A percentile compares a stretch with the other conserved stretches of the same genome.
Conservation (phyloP, 2,329 filamentous ascomycete species). For the Myriosclerotinia duriaeana region DNA sequence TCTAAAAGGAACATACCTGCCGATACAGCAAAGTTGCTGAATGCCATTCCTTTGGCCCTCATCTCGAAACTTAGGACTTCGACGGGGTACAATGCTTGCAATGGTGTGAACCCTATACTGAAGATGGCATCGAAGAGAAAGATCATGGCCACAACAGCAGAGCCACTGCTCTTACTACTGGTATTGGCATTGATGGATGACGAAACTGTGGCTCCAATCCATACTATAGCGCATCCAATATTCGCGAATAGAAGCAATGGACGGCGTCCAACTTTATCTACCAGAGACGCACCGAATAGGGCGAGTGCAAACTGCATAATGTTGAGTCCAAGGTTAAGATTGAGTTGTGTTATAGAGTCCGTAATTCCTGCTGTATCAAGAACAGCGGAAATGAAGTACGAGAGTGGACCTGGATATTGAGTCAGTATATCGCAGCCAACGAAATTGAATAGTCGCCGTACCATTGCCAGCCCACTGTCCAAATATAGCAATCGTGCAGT, state of each 20-base stretch:
- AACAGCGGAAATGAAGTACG: slow-evolving; percentile 55
- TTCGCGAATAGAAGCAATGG: slow-evolving; percentile 53
- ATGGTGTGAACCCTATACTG: slow-evolving; percentile 47
- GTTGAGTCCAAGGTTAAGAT: slow-evolving; percentile 54
- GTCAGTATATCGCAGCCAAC: slow-evolving; percentile 18
- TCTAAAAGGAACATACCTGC: slow-evolving; percentile 35
- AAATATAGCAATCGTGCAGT: slow-evolving; percentile 52
- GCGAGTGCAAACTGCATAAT: slow-evolving; percentile 55
- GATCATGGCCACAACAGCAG: slow-evolving; percentile 51
- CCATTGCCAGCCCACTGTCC: slow-evolving; percentile 50
- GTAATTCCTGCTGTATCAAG: slow-evolving; percentile 51
- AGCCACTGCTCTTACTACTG: slow-evolving; percentile 41
- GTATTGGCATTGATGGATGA: slow-evolving; percentile 30
- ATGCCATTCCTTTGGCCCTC: slow-evolving; percentile 56
- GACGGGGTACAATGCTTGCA: slow-evolving; percentile 52
- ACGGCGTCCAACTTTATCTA: slow-evolving; percentile 57
- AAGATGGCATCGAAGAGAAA: slow-evolving; percentile 55
- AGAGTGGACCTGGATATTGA: slow-evolving; percentile 38
- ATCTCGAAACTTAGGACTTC: slow-evolving; percentile 54
- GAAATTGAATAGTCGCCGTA: background rate
- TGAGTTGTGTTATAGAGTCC: slow-evolving; percentile 49
- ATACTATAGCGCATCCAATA: slow-evolving; percentile 48
- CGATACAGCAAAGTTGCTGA: slow-evolving; percentile 48
- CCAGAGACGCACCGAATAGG: slow-evolving; percentile 53
- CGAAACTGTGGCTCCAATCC: slow-evolving; percentile 48